These are phyloP conservation scores for Gentiana macrophylla DNA, from an alignment of 257 asterid species.

Conservation along the genomic window DNA sequence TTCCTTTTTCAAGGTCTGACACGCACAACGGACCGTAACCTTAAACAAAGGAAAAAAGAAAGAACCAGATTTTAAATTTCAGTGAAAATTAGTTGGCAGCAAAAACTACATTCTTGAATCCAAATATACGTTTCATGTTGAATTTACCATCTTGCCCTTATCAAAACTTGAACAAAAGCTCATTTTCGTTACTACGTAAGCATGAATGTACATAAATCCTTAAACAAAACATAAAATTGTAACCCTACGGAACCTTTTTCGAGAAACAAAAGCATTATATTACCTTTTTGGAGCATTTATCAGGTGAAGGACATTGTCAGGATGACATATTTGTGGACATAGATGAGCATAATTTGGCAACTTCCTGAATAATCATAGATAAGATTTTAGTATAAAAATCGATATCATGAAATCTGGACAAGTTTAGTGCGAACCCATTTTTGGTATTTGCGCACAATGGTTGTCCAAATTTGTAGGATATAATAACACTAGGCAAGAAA, in stretches of 20 bases:
- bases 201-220: too few relatives aligned
- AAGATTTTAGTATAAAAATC: neutral
- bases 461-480: neutral
- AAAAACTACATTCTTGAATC: too few relatives aligned
- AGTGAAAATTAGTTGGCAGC: neutral
- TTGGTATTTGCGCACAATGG: neutral
- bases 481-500: neutral
- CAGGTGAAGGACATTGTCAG: slow-evolving; percentile 74
- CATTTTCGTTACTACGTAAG: neutral
- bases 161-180: neutral
- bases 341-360: slow-evolving; percentile 72
- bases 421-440: too few relatives aligned
- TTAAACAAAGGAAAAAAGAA: slow-evolving; percentile 20
- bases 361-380: slow-evolving; percentile 46
- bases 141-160: too few relatives aligned
- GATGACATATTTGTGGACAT: slow-evolving; percentile 92
- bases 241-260: too few relatives aligned
- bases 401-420: too few relatives aligned
- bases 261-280: neutral
- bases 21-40: slow-evolving; percentile 74
- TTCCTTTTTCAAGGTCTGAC: slow-evolving; percentile 76
- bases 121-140: too few relatives aligned
- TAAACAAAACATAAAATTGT: too few relatives aligned
- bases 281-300: slow-evolving; percentile 90
- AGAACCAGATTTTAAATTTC: neutral